phyloP scores from a whole-genome alignment of 257 asterid genomes.

The Capsicum chinense region DNA sequence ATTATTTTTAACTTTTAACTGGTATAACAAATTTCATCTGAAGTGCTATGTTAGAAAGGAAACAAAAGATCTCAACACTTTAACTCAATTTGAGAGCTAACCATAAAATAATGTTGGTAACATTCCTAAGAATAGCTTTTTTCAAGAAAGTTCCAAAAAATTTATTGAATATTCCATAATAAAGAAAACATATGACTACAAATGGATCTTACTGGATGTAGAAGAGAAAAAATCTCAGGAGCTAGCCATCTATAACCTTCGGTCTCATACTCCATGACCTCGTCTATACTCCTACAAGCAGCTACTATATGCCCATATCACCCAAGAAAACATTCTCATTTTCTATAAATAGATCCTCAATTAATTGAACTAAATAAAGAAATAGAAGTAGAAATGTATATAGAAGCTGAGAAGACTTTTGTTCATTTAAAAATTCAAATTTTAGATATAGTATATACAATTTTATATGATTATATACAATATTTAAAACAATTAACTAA shows the following conservation, averaged over 20 bases:
- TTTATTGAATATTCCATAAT: not conserved
- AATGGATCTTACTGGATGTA: not conserved
- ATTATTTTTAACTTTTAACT: not conserved
- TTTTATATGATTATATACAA: no score
- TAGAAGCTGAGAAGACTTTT: no score
- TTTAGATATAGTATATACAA: no score
- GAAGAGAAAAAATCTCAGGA: conserved; percentile 75
- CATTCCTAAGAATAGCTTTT: not conserved
- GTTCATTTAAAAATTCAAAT: no score
- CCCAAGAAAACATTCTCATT: conserved; percentile 88
- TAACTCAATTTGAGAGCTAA: not conserved
- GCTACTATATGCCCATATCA: conserved; percentile 80
- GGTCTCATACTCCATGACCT: conserved; percentile 94
- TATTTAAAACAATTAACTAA: no score
- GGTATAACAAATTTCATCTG: not conserved
- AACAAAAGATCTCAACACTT: not conserved
- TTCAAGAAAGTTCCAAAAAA: not conserved
- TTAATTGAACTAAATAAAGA: conserved; percentile 46
- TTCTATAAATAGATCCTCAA: conserved; percentile 83
- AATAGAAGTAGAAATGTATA: no score
- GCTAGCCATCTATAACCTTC: conserved; percentile 99
- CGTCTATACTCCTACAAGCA: conserved; percentile 82
- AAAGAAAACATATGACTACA: not conserved
- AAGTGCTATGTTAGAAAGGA: not conserved
- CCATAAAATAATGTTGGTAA: not conserved